Evolutionary conservation across 345 rosid genomes (phyloP).

Genomic region (Erysimum cheiranthoides): DNA sequence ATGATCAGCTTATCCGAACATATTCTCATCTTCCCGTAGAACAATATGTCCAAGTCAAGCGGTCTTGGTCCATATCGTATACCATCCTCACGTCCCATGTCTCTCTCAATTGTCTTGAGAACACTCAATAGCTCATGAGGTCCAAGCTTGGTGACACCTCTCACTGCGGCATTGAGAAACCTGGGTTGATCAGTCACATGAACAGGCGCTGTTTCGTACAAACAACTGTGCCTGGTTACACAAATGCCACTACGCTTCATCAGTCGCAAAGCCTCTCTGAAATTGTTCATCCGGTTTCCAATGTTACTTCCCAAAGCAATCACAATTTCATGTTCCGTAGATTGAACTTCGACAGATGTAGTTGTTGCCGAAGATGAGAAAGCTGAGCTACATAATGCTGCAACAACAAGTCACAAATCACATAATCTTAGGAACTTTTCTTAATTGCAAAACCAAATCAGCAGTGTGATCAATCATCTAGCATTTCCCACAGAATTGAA

Average conservation of each 20-base stretch:
- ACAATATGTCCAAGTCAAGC: slow-evolving; percentile 87
- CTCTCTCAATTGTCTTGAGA: slow-evolving; percentile 80
- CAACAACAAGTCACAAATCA: slow-evolving; percentile 30
- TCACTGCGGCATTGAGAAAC: slow-evolving; percentile 86
- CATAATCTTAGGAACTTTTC: neutral
- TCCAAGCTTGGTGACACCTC: slow-evolving; percentile 78
- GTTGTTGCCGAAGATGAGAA: slow-evolving; percentile 46
- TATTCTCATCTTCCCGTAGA: slow-evolving; percentile 72
- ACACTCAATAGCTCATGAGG: slow-evolving; percentile 75
- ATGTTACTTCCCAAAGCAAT: slow-evolving; percentile 95
- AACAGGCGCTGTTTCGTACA: slow-evolving; percentile 90
- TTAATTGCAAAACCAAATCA: neutral
- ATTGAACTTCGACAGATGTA: slow-evolving; percentile 56
- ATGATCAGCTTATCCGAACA: slow-evolving; percentile 64
- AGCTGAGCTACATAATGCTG: slow-evolving; percentile 49
- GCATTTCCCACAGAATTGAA: neutral
- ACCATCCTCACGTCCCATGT: slow-evolving; percentile 79
- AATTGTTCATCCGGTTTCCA: slow-evolving; percentile 71
- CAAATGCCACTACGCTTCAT: slow-evolving; percentile 69
- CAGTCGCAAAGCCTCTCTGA: slow-evolving; percentile 65
- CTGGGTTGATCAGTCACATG: slow-evolving; percentile 88
- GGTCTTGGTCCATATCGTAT: slow-evolving; percentile 89
- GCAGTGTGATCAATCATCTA: slow-evolving; percentile 15
- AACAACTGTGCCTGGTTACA: slow-evolving; percentile 74
- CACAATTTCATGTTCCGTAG: slow-evolving; percentile 77